phyloP scores from a whole-genome alignment of 2,329 filamentous ascomycete species.

The Cladosporium cucumerinum region DNA sequence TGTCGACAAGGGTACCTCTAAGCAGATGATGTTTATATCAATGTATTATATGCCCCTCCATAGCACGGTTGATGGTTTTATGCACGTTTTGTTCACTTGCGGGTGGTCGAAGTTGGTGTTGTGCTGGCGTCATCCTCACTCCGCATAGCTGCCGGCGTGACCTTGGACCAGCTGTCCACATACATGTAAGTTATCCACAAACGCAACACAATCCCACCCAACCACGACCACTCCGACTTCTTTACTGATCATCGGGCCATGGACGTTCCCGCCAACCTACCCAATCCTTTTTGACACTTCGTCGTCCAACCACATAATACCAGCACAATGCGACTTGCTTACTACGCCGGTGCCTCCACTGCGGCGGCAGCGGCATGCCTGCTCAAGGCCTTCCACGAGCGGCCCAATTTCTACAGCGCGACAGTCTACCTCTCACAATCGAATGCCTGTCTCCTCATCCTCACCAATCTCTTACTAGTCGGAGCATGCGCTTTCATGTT shows the following conservation, averaged over 20 bases:
- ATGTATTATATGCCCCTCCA: not conserved
- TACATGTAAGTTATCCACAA: not conserved
- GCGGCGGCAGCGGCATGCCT: slow-evolving; percentile 80
- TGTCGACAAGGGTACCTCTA: not conserved
- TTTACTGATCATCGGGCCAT: slow-evolving; percentile 15
- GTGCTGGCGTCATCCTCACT: slow-evolving; percentile 3
- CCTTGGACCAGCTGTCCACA: slow-evolving; percentile 9
- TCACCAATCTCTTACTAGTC: slow-evolving; percentile 86
- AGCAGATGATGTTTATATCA: not conserved
- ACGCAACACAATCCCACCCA: not conserved
- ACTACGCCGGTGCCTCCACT: slow-evolving; percentile 58
- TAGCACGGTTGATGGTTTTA: not conserved
- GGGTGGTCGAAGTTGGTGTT: not conserved
- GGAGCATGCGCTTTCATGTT: slow-evolving; percentile 78
- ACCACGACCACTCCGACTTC: slow-evolving; percentile 8
- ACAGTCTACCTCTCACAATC: slow-evolving; percentile 96
- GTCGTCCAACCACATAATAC: slow-evolving; percentile 8
- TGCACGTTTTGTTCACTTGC: not conserved
- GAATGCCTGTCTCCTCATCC: slow-evolving; percentile 89
- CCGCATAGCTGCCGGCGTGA: not conserved
- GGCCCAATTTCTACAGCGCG: slow-evolving; percentile 97
- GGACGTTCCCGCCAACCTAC: slow-evolving; percentile 14
- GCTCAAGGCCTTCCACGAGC: slow-evolving; percentile 86
- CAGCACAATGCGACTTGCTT: slow-evolving; percentile 30
- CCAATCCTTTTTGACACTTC: slow-evolving; percentile 16